These are phyloP conservation scores for Tulasnella sp. DNA, from an alignment of 768 basidiomycete genomes.

Conservation along the genomic window DNA sequence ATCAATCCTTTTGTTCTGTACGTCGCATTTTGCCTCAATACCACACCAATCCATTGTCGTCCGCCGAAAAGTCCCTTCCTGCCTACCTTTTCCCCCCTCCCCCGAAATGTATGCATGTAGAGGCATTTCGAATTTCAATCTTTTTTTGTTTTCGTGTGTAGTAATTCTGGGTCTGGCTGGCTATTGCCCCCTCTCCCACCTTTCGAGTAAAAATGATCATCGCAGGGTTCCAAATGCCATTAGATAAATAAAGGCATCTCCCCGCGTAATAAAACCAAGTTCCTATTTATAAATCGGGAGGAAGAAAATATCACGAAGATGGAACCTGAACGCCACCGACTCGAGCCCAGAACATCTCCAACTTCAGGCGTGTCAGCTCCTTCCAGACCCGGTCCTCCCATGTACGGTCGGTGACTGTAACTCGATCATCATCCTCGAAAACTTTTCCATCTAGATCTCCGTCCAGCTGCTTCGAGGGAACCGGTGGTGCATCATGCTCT, in stretches of 20 bases:
- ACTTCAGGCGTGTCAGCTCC: slow-evolving; percentile 64
- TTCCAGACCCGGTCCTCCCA: slow-evolving; percentile 89
- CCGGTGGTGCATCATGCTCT: neutral
- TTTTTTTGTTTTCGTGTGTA: neutral
- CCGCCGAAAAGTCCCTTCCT: neutral
- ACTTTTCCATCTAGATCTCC: neutral
- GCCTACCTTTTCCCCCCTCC: neutral
- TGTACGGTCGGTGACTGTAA: slow-evolving; percentile 55
- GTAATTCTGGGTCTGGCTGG: neutral
- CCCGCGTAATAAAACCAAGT: neutral
- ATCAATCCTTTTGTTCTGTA: neutral
- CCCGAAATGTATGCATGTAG: no score
- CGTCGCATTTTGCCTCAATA: neutral
- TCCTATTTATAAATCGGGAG: neutral
- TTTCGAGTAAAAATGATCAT: neutral
- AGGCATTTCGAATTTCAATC: neutral
- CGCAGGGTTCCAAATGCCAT: neutral
- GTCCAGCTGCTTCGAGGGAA: neutral
- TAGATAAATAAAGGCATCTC: neutral
- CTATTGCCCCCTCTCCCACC: neutral
- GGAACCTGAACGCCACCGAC: slow-evolving; percentile 43
- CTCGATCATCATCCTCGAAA: slow-evolving; percentile 3
- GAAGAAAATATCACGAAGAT: neutral
- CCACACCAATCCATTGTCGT: neutral
- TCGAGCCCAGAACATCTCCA: slow-evolving; percentile 85